phyloP scores from a whole-genome alignment of 192 early-diverging fungal genomes.

The Neocallimastix lanati region DNA sequence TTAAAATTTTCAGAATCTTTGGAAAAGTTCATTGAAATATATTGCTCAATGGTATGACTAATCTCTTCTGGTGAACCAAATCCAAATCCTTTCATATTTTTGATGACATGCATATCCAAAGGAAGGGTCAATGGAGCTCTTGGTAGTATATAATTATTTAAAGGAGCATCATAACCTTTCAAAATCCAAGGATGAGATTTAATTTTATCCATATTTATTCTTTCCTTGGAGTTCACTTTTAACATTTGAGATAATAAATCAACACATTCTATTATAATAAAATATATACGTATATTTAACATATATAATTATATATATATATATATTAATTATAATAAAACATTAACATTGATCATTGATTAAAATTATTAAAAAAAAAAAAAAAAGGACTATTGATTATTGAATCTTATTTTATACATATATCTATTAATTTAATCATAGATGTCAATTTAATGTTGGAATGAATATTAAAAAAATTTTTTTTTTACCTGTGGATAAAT shows the following conservation, averaged over 20 bases:
- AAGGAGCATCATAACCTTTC: conserved; percentile 47
- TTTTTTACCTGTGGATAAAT: conserved; percentile 59
- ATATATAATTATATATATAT: no score
- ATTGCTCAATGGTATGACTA: conserved; percentile 14
- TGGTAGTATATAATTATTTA: conserved; percentile 40
- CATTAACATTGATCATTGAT: no score
- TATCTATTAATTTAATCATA: no score
- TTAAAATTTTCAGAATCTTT: conserved; percentile 13
- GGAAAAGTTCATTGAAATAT: conserved; percentile 12
- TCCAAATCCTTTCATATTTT: conserved; percentile 76
- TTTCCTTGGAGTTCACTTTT: conserved; percentile 51
- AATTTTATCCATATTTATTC: conserved; percentile 68
- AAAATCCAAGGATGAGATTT: conserved; percentile 76
- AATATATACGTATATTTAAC: no score
- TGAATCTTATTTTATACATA: no score
- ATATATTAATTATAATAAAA: no score
- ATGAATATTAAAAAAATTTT: no score
- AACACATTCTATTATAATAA: conserved; percentile 44
- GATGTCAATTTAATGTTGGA: no score
- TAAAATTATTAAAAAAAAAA: no score
- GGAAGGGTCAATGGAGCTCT: conserved; percentile 47
- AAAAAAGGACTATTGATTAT: no score
- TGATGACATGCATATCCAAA: conserved; percentile 53
- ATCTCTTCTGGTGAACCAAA: conserved; percentile 72
- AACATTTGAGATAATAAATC: conserved; percentile 74